phyloP scores from a whole-genome alignment of 192 early-diverging fungal genomes.

The Lobosporangium transversale region DNA sequence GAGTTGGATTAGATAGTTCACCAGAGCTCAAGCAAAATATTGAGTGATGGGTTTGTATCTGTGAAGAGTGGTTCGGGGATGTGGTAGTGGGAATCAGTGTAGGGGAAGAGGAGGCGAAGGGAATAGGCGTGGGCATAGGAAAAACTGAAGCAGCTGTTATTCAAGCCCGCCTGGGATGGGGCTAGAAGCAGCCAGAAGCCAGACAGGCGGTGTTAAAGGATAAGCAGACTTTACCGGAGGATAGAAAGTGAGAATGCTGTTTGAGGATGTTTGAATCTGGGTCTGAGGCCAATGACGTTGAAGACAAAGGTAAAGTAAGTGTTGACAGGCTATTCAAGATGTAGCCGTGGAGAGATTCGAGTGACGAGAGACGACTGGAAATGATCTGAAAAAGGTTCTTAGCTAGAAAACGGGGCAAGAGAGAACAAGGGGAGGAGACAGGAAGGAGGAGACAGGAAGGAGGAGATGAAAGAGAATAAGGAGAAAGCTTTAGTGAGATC shows the following conservation, averaged over 20 bases:
- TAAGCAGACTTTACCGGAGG: background rate
- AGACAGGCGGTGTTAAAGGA: background rate
- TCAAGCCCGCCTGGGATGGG: background rate
- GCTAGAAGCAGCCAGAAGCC: too few species aligned
- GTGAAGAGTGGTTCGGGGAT: background rate
- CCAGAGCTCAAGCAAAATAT: background rate
- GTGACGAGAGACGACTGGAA: background rate
- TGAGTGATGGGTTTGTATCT: background rate
- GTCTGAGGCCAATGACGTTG: background rate
- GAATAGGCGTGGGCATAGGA: background rate
- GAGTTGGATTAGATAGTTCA: background rate
- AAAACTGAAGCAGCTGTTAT: background rate
- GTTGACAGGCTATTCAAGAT: background rate
- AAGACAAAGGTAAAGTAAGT: background rate
- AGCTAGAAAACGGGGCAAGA: background rate
- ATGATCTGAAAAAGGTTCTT: background rate
- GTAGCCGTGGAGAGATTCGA: background rate
- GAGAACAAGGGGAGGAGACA: background rate
- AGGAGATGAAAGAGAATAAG: background rate
- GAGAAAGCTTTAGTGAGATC: background rate
- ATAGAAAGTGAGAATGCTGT: background rate
- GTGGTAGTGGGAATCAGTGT: background rate
- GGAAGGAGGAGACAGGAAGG: background rate
- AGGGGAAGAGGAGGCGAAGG: background rate
- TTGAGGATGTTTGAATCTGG: constrained; percentile 1